Base-by-base conservation (phyloP, 805 yeast species). In the Candida awuae region DNA sequence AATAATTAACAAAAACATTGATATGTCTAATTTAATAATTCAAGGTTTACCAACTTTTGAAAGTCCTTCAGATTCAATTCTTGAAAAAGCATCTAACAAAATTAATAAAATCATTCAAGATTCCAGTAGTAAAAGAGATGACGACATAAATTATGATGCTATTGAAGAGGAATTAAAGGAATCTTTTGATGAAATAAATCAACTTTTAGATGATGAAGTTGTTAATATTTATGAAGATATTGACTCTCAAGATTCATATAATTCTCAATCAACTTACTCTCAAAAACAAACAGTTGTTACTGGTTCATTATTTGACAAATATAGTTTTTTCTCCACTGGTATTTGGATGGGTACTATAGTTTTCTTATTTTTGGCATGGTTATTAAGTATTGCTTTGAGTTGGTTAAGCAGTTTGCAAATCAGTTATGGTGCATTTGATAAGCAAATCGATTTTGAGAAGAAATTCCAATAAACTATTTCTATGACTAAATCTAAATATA, bases 371-470 rank as follows among this genome's bases (percentile, higher is more conserved):
- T 64, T 87, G 47, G 41, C 84, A 16, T 61, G 61, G 26, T 67
- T 85, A 29, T 63, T 85, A 39, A 54, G 67, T 35, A 63, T 70
- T 37, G 90, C 94, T 13, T 67, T 86, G 44, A 54, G 73, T 37
- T 85, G 95, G 92, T 63, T 85, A 34, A 56, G 75, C 18, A 67
- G 80, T 16, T 61, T 87, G 48, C 79, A 82, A 54, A 82, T 87
- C 50, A 74, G 90, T 53, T 86, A 87, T 66, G 76, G 76, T 48
- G 79, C 95, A 12, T 80, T 87, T 53, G 94, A 85, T 43, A 84
- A 78, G 62, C 80, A 72, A 41, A 66, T 72, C 35, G 73, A 67
- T 46, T 67, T 61, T 41, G 71, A 66, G 45, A 73, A 69, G 58
- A 77, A 75, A 56, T 50, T 52, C 30, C 64, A 61, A 39, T 62